Percentiles rank a stretch among this genome's conserved stretches.
Conservation (phyloP, 768 basidiomycete species). For the Pleurotus tuber-regium region DNA sequence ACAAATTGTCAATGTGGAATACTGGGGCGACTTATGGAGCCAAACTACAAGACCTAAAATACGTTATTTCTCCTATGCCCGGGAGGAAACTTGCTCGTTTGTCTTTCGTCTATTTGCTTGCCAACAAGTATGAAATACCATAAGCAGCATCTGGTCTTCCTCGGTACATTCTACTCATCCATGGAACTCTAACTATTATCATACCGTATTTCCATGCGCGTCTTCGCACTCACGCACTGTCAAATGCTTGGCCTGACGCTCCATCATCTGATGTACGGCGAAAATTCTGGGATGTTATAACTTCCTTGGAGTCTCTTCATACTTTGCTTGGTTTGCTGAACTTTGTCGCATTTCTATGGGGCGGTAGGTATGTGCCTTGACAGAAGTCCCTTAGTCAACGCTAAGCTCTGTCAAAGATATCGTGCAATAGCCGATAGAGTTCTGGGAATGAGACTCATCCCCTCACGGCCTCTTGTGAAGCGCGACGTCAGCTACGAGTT, state of each 20-base stretch:
- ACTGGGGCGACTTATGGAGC: conserved; percentile 81
- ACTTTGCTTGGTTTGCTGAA: conserved; percentile 64
- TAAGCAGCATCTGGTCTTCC: conserved; percentile 64
- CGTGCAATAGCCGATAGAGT: conserved; percentile 81
- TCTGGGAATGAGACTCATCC: conserved; percentile 69
- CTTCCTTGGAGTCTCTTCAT: conserved; percentile 65
- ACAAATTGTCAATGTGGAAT: conserved; percentile 84
- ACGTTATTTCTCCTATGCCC: conserved; percentile 32
- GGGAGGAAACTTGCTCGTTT: conserved; percentile 29
- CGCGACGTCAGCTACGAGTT: conserved; percentile 96
- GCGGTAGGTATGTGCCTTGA: conserved; percentile 64
- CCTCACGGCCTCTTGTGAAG: conserved; percentile 64
- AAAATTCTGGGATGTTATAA: conserved; percentile 69
- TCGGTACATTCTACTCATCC: conserved; percentile 55
- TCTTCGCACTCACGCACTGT: conserved; percentile 71
- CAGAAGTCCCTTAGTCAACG: too few relatives aligned
- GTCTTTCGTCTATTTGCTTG: conserved; percentile 23
- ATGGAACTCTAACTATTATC: conserved; percentile 71
- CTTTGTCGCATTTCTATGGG: conserved; percentile 81
- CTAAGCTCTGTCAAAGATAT: conserved; percentile 59
- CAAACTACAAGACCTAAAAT: conserved; percentile 75
- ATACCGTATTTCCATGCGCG: conserved; percentile 79
- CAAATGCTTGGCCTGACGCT: conserved; percentile 87
- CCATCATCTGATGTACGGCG: conserved; percentile 76
- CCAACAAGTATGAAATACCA: conserved; percentile 11